phyloP scores from a whole-genome alignment of 2,329 filamentous ascomycete species.

The Escovopsis sp. region DNA sequence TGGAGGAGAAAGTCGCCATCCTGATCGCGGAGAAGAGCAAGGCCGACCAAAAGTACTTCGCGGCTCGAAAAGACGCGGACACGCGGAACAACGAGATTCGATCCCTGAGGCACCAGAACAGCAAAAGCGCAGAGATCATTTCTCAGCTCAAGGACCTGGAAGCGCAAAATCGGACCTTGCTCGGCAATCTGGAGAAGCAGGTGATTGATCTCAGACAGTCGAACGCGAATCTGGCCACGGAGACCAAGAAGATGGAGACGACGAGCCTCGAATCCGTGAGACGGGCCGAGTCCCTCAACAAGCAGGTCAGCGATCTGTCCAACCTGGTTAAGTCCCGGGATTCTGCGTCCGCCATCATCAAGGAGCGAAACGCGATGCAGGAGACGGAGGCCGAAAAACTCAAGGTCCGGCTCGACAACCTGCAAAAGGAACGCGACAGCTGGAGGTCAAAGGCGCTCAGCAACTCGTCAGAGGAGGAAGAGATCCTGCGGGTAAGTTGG shows the following conservation, averaged over 20 bases:
- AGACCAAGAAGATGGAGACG: conserved; percentile 63
- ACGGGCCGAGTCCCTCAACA: conserved; percentile 55
- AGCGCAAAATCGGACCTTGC: conserved; percentile 55
- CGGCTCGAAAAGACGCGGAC: conserved; percentile 87
- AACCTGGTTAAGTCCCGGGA: conserved; percentile 66
- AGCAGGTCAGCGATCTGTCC: conserved; percentile 64
- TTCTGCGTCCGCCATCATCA: conserved; percentile 32
- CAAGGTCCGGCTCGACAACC: conserved; percentile 60
- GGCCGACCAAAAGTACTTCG: conserved; percentile 96
- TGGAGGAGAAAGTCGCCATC: conserved; percentile 65
- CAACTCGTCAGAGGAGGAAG: conserved; percentile 69
- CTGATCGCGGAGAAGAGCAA: conserved; percentile 83
- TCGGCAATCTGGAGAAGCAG: conserved; percentile 84
- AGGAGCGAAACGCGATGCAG: conserved; percentile 43
- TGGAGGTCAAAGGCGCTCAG: conserved; percentile 74
- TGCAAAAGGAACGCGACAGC: conserved; percentile 68
- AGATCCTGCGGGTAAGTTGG: conserved; percentile 66
- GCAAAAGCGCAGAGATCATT: conserved; percentile 86
- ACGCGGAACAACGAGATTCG: conserved; percentile 68
- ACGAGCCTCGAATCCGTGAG: conserved; percentile 56
- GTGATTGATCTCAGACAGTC: conserved; percentile 68
- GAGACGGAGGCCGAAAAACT: conserved; percentile 70
- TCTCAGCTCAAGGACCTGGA: conserved; percentile 86
- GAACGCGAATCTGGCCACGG: conserved; percentile 52
- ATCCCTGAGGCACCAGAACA: conserved; percentile 65